phyloP scores from a whole-genome alignment of 2,329 filamentous ascomycete species.

The Diaporthe sp. region DNA sequence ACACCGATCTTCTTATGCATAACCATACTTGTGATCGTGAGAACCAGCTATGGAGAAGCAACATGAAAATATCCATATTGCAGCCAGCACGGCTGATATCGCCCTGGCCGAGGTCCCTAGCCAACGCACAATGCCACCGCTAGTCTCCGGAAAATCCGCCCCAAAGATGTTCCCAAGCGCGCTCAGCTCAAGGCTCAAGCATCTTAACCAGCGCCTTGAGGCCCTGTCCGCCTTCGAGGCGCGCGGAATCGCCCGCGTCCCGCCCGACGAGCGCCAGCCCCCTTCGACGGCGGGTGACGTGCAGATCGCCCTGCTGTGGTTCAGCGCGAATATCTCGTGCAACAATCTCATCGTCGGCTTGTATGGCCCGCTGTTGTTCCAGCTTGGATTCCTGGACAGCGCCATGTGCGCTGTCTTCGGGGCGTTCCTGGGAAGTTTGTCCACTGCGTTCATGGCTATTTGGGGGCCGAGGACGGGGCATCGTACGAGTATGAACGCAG shows the following conservation, averaged over 20 bases:
- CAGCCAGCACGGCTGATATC: neutral
- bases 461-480: slow-evolving; percentile 43
- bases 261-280: slow-evolving; percentile 47
- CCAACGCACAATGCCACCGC: neutral
- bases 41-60: neutral
- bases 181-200: neutral
- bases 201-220: slow-evolving; percentile 43
- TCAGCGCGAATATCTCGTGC: slow-evolving; percentile 55
- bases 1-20: neutral
- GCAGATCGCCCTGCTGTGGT: slow-evolving; percentile 55
- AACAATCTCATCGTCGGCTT: slow-evolving; percentile 52
- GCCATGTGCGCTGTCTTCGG: slow-evolving; percentile 43
- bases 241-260: slow-evolving; percentile 52
- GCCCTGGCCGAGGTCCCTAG: slow-evolving; percentile 48
- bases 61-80: neutral
- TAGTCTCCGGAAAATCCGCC: neutral
- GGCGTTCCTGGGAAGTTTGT: slow-evolving; percentile 40
- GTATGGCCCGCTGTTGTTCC: slow-evolving; percentile 44
- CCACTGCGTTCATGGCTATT: slow-evolving; percentile 42
- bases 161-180: neutral
- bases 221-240: slow-evolving; percentile 50
- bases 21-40: accelerated
- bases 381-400: slow-evolving; percentile 43
- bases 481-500: neutral
- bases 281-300: slow-evolving; percentile 47